Evolutionary conservation across 2,329 filamentous ascomycete species (phyloP).

Genomic region (Exophiala aquamarina): DNA sequence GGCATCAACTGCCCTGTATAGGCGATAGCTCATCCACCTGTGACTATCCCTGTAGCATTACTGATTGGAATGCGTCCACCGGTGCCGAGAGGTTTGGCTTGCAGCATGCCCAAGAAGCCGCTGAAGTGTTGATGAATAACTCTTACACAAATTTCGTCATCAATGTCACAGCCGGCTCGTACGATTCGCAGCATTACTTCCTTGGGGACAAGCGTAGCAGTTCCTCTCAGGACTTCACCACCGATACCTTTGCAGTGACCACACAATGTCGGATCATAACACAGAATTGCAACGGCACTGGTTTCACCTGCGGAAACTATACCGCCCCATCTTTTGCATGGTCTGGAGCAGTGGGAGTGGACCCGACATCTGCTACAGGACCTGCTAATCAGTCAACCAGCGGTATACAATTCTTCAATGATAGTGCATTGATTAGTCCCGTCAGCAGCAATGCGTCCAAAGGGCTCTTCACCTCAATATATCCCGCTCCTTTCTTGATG

Average conservation of each 20-base stretch:
- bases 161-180: constrained; percentile 3
- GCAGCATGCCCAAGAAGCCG: constrained; percentile 16
- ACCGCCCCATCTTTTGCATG: constrained; percentile 19
- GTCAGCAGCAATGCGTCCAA: constrained; percentile 16
- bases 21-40: constrained; percentile 1
- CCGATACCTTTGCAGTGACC: constrained; percentile 18
- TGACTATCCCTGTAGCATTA: constrained; percentile 21
- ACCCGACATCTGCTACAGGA: constrained; percentile 9
- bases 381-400: constrained; percentile 15
- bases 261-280: constrained; percentile 23
- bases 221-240: constrained; percentile 12
- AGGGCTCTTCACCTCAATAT: constrained; percentile 17
- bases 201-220: constrained; percentile 3
- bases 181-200: constrained; percentile 12
- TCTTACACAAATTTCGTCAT: constrained; percentile 12
- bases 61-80: constrained; percentile 10
- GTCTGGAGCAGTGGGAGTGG: constrained; percentile 21
- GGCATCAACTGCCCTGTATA: constrained; percentile 5
- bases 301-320: constrained; percentile 20
- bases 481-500: constrained; percentile 21
- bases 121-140: constrained; percentile 15
- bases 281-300: constrained; percentile 16
- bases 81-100: constrained; percentile 8
- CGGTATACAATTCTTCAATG: constrained; percentile 26
- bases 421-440: constrained; percentile 11